Evolutionary conservation across 2,329 filamentous ascomycete species (phyloP), one percentile per base, ranked within the genome.

Genomic region (Diaporthe citri): DNA sequence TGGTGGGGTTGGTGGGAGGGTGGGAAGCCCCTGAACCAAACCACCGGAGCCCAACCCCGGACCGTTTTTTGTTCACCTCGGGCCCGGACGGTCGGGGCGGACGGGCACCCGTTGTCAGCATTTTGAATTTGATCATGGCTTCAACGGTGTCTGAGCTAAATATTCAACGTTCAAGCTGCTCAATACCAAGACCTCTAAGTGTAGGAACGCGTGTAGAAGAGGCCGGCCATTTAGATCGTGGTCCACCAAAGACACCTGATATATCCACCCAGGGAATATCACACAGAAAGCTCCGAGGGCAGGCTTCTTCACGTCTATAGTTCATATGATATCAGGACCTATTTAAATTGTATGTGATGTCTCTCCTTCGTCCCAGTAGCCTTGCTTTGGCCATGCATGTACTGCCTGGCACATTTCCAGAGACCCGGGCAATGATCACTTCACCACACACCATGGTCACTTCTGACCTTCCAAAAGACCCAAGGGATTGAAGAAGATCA

Each of bases 11-110:
- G 48, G 64, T n/a, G 46, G 12, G 13, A 52, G 34, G 64, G 64
- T 41, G 48, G 64, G 67, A 71, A 22, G 39, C 51, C 34, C 67
- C 67, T 39, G 57, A 55, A 57, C 70, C 70, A 72, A 57, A 34
- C 10, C 46, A 64, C 57, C 57, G 70, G 70, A 31, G 34, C 70
- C 13, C 34, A 25, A 57, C 51, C 22, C 56, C n/a, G 34, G 34
- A 41, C 34, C 43, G 15, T 22, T 55, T 43, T 52, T 48, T 28
- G 20, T 41, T 20, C 9, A 56, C 28, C 4, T 41, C 31, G 59
- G 71, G n/a, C 17, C 71, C 34, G 25, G 20, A 43, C 12, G 25
- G 10, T 36, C 46, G 43, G 70, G 17, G 12, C 39, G 39, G 64
- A 55, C 34, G 34, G 25, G 22, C 31, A 28, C 46, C 48, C 51